Evolutionary conservation across 2,329 filamentous ascomycete species (phyloP), one percentile per base, ranked within the genome.

Genomic region (Erysiphe pulchra): DNA sequence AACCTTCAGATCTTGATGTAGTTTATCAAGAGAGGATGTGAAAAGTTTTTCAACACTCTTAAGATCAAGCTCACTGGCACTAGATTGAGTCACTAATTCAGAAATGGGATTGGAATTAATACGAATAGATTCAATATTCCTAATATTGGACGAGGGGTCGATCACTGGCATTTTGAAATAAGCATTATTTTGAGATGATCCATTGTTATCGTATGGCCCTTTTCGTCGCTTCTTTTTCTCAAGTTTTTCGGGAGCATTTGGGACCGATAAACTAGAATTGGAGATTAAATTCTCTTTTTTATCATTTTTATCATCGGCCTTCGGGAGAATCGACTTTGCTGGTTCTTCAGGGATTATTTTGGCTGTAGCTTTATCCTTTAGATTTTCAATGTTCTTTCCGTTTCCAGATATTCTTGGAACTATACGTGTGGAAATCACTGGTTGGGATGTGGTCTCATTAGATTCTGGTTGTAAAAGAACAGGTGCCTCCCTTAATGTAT

Each of bases 181-280:
- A 47, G 54, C 48, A 39, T 44, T 45, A 47, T 44, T 37, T 16
- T 53, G 50, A 49, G 52, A 45, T 30, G 50, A 37, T 24, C 48
- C 40, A 36, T 47, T 38, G 41, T 49, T 50, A 11, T 47, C 47
- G 45, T 62, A 59, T 47, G 65, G 66, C 48, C 68, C 71, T 66
- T 84, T 87, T 67, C 83, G 71, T 56, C 72, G 82, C 64, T 77
- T 80, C 36, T 71, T 74, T 56, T 70, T 70, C 54, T 83, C 79
- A 1, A 63, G 54, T 61, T 75, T 79, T 50, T 80, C 76, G 0
- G 62, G 51, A 24, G 53, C 52, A 37, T 48, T 54, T 11, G 52
- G 44, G 45, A 28, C 11, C 12, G 52, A 38, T 14, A 52, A 52
- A 40, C 51, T 53, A 39, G 52, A 52, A 44, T 56, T 57, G 4